A percentile compares a stretch with the other conserved stretches of the same genome.
Evolutionary conservation across 441 rosid genomes (phyloP).

Genomic region (Hura crepitans): DNA sequence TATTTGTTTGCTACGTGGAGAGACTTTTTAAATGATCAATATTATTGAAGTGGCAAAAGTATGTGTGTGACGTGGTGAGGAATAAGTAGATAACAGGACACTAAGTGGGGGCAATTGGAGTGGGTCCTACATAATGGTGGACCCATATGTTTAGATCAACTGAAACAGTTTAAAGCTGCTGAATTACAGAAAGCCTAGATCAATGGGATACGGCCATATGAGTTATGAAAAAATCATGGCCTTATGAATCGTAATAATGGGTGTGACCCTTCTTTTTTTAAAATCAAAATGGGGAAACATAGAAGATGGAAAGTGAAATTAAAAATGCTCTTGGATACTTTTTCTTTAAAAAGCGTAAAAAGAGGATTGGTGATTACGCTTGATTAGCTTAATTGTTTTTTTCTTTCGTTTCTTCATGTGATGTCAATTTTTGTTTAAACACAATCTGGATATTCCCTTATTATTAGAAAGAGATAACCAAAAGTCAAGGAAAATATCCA

Average conservation of each 20-base stretch:
- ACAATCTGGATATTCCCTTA: slow-evolving; percentile 25
- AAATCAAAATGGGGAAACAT: neutral
- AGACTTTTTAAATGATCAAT: neutral
- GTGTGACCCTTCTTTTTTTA: neutral
- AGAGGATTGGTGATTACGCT: slow-evolving; percentile 36
- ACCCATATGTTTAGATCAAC: slow-evolving; percentile 17
- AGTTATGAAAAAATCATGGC: neutral
- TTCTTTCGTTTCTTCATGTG: slow-evolving; percentile 23
- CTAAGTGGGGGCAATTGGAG: slow-evolving; percentile 4
- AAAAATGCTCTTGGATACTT: neutral
- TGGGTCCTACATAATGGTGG: slow-evolving; percentile 16
- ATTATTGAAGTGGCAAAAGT: slow-evolving; percentile 12
- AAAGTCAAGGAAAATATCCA: slow-evolving; percentile 16
- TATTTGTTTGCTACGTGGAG: slow-evolving; percentile 23
- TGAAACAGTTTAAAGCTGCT: slow-evolving; percentile 13
- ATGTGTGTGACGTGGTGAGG: slow-evolving; percentile 32
- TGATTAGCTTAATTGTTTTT: slow-evolving; percentile 28
- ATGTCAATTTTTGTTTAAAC: slow-evolving; percentile 1
- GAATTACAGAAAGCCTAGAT: slow-evolving; percentile 23
- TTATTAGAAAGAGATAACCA: neutral
- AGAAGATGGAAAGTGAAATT: neutral
- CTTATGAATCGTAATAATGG: neutral
- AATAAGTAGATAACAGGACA: slow-evolving; percentile 20
- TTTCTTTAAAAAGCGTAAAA: neutral
- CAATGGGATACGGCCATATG: slow-evolving; percentile 3